phyloP scores from a whole-genome alignment of 2,329 filamentous ascomycete genomes.

The Pseudocercospora vitis region DNA sequence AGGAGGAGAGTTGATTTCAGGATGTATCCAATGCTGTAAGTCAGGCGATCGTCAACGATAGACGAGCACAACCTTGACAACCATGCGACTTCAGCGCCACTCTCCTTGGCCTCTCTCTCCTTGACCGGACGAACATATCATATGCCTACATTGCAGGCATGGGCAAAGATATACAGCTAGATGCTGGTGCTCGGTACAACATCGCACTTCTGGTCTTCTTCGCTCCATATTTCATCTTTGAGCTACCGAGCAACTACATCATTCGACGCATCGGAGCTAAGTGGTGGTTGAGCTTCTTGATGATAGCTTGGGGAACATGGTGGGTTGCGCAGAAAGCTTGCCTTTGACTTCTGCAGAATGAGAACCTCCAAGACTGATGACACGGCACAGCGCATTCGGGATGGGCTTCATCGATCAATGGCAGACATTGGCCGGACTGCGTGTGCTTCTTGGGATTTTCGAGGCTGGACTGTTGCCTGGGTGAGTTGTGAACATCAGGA shows the following conservation, averaged over 20 bases:
- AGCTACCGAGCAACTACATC: conserved; percentile 8
- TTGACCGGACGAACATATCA: conserved; percentile 75
- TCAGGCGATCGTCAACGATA: no score
- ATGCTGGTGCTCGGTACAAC: conserved; percentile 6
- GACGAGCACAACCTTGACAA: no score
- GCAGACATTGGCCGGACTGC: conserved; percentile 3
- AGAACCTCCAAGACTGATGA: not conserved
- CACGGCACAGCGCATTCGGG: conserved; percentile 4
- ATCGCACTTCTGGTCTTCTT: conserved; percentile 17
- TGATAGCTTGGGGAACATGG: conserved; percentile 6
- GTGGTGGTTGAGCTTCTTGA: conserved; percentile 9
- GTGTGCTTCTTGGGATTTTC: conserved; percentile 10
- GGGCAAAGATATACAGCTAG: conserved; percentile 9
- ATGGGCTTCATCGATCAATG: conserved; percentile 12
- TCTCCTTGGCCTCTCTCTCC: conserved; percentile 60
- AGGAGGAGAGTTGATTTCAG: conserved; percentile 11
- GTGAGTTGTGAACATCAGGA: not conserved
- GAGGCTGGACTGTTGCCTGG: conserved; percentile 10
- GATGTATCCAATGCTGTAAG: conserved; percentile 32
- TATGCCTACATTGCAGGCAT: conserved; percentile 52
- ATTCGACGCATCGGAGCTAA: conserved; percentile 7
- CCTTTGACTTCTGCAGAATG: no score
- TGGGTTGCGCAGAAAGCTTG: not conserved
- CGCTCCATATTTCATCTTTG: conserved; percentile 11
- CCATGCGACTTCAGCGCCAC: no score